Conservation (phyloP, 2,329 filamentous ascomycete species). For the Aureobasidium mangrovei region DNA sequence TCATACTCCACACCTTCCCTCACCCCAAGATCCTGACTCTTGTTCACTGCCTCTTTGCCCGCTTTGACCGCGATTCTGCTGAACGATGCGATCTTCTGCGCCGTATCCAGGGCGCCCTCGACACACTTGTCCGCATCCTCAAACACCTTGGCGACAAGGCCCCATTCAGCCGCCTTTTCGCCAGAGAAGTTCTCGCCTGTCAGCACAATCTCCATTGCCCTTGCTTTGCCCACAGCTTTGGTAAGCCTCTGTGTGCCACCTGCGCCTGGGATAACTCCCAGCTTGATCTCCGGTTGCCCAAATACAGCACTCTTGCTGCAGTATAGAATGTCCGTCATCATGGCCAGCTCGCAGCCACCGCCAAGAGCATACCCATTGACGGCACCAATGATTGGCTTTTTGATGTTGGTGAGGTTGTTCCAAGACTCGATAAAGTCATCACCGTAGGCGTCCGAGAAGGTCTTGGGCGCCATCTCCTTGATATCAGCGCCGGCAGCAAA, state of each 20-base stretch:
- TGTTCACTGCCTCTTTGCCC: constrained; percentile 97
- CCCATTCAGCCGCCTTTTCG: constrained; percentile 79
- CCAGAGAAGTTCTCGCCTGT: constrained; percentile 80
- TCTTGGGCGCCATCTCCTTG: constrained; percentile 94
- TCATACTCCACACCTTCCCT: constrained; percentile 92
- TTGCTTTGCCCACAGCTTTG: constrained; percentile 57
- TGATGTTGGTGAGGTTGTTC: constrained; percentile 75
- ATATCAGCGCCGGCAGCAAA: constrained; percentile 97
- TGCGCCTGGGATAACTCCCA: constrained; percentile 85
- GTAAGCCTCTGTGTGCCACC: constrained; percentile 87
- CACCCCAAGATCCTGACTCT: constrained; percentile 85
- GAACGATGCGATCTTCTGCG: constrained; percentile 81
- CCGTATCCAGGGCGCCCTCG: constrained; percentile 70
- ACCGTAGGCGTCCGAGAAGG: constrained; percentile 79
- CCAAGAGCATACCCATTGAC: constrained; percentile 92
- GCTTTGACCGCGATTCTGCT: constrained; percentile 81
- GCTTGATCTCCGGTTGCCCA: constrained; percentile 93
- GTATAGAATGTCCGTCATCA: constrained; percentile 97
- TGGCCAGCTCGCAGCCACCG: constrained; percentile 89
- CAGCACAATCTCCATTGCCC: constrained; percentile 84
- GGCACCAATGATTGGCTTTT: constrained; percentile 89
- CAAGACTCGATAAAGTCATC: constrained; percentile 91
- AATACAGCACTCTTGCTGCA: constrained; percentile 80
- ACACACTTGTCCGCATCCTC: constrained; percentile 73
- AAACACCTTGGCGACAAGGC: constrained; percentile 76